Evolutionary conservation across 1,284 basidiomycete species (phyloP), one percentile per base, ranked within the genome.

Genomic region (Cutaneotrichosporon cavernicola): DNA sequence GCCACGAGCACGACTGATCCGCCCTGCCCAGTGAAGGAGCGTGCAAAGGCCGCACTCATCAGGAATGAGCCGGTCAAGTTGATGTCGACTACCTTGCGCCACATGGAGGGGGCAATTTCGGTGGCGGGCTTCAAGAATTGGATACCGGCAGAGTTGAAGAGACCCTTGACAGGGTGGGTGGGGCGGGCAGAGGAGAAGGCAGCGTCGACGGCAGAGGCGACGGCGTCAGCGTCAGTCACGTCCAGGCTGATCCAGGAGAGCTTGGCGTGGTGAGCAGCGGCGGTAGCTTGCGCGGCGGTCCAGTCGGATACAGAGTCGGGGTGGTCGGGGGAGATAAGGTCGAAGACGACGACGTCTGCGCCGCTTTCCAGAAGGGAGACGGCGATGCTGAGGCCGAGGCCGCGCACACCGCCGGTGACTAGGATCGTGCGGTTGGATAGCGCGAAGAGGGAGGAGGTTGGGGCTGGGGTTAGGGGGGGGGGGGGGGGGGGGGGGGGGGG

Each of bases 311-410:
- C 16, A 5, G 38, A 11, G 69, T 89, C 89, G 5, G 58, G 49
- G 4, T 84, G 83, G 2, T 86, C 86, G 0, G 90, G 88, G 56
- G 79, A 69, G 7, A 88, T 85, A 4, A 91, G 80, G 77, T 92
- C 90, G 40, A 91, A 79, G 70, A 87, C 90, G 76, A 91, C 90
- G 1, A 92, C 85, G 2, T 88, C 84, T 4, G 90, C 89, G 56
- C 90, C 90, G 4, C 86, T 87, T 78, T 92, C 90, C 57, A 86
- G 85, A 55, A 90, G 81, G 6, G 87, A 86, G 63, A 90, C 82
- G 30, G 89, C 88, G 86, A 90, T 89, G 78, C 90, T 89, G 46
- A 92, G 84, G 7, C 90, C 90, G 16, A 92, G 84, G 0, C 90
- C 90, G 58, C 90, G 84, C 72, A 90, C 89, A 7, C 83, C 90